phyloP scores from a whole-genome alignment of 228 moss, liverwort and hornwort genomes.

The Sphagnum fallax region DNA sequence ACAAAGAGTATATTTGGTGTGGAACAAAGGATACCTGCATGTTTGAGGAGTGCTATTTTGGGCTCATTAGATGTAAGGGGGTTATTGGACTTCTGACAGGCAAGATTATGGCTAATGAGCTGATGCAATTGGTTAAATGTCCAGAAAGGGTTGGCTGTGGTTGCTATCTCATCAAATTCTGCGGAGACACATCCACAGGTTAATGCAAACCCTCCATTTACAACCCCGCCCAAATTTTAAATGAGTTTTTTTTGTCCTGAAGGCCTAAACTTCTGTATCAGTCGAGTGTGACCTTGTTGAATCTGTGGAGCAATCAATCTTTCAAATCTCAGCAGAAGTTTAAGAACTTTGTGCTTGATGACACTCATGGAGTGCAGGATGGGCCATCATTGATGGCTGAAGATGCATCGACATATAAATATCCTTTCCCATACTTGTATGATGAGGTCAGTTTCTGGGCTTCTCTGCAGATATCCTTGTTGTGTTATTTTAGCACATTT shows the following conservation, averaged over 20 bases:
- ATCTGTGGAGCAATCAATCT: not conserved
- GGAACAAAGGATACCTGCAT: no score
- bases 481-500: not conserved
- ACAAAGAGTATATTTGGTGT: no score
- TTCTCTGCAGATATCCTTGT: not conserved
- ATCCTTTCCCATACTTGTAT: conserved; percentile 72
- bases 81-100: not conserved
- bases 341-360: no score
- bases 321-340: not conserved
- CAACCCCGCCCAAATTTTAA: not conserved
- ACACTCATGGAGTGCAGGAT: conserved; percentile 37
- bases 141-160: conserved; percentile 72
- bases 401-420: conserved; percentile 53
- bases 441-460: conserved; percentile 42
- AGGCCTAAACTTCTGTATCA: no score
- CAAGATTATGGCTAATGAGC: no score
- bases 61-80: no score
- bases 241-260: not conserved
- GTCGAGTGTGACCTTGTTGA: not conserved
- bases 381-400: conserved; percentile 77
- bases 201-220: not conserved
- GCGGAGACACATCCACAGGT: conserved; percentile 72
- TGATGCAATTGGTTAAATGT: not conserved
- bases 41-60: no score
- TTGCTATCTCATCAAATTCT: conserved; percentile 82